phyloP scores from a whole-genome alignment of 108 stramenopile species.

The Skeletonema potamos region DNA sequence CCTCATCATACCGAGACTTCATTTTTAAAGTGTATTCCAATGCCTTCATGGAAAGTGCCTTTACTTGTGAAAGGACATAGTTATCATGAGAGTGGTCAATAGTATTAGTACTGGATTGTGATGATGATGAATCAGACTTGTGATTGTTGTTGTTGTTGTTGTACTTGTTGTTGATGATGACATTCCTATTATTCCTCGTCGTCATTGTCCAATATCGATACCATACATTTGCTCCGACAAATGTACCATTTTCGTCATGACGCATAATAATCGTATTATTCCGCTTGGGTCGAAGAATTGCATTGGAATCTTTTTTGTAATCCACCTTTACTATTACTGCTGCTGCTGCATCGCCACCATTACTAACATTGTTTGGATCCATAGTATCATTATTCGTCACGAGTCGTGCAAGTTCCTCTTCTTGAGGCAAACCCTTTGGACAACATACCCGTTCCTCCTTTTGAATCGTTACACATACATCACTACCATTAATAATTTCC shows the following conservation, averaged over 20 bases:
- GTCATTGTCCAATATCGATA: background rate
- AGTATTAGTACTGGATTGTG: no score
- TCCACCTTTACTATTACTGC: background rate
- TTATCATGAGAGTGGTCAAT: background rate
- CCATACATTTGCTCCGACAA: background rate
- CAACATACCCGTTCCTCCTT: background rate
- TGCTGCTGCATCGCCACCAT: background rate
- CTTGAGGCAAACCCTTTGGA: no score
- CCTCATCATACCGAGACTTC: slow-evolving; percentile 9
- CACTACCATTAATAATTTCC: no score
- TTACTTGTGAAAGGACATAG: background rate
- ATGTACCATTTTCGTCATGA: background rate
- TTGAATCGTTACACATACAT: no score
- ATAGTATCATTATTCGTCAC: no score
- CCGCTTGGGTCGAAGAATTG: background rate
- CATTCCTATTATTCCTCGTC: background rate
- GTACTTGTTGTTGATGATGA: background rate
- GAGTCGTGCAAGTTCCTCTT: no score
- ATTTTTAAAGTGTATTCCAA: slow-evolving; percentile 7
- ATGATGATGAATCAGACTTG: background rate
- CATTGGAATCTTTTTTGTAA: background rate
- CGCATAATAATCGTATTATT: background rate
- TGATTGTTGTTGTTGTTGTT: background rate
- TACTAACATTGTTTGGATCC: no score
- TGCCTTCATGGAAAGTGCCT: background rate